Evolutionary conservation across 371 early-diverging fungal genomes (phyloP).

Genomic region (Syncephalastrum contaminatum): DNA sequence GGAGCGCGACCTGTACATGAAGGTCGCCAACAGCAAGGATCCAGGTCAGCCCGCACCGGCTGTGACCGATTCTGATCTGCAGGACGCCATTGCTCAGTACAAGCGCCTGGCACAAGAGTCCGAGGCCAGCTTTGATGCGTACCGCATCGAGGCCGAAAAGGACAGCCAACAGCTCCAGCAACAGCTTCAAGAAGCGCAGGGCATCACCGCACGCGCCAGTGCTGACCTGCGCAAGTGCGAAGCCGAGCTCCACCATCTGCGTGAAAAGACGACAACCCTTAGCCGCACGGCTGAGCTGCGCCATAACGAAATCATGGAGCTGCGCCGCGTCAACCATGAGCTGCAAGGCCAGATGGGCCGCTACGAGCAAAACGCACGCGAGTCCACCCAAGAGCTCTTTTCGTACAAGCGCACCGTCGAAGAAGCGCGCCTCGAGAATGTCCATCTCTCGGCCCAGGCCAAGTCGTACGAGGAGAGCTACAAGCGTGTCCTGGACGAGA

Average conservation of each 20-base stretch:
- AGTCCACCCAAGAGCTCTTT: constrained; percentile 10
- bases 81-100: not conserved
- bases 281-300: constrained; percentile 5
- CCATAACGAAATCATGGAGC: constrained; percentile 7
- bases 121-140: constrained; percentile 4
- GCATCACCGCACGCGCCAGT: not conserved
- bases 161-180: constrained; percentile 8
- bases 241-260: not conserved
- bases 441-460: constrained; percentile 13
- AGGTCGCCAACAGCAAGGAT: too few relatives aligned
- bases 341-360: constrained; percentile 10
- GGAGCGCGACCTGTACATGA: too few relatives aligned
- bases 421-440: constrained; percentile 12
- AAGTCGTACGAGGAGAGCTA: constrained; percentile 13
- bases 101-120: not conserved
- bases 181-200: constrained; percentile 11
- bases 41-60: too few relatives aligned
- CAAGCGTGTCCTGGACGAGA: constrained; percentile 16
- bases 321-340: constrained; percentile 8
- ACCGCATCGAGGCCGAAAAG: constrained; percentile 8
- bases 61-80: too few relatives aligned
- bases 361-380: constrained; percentile 12
- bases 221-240: constrained; percentile 4
- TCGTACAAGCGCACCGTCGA: constrained; percentile 10
- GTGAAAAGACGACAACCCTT: too few relatives aligned